Evolutionary conservation across 1,284 basidiomycete species (phyloP).

Genomic region (Exobasidium rhododendri): DNA sequence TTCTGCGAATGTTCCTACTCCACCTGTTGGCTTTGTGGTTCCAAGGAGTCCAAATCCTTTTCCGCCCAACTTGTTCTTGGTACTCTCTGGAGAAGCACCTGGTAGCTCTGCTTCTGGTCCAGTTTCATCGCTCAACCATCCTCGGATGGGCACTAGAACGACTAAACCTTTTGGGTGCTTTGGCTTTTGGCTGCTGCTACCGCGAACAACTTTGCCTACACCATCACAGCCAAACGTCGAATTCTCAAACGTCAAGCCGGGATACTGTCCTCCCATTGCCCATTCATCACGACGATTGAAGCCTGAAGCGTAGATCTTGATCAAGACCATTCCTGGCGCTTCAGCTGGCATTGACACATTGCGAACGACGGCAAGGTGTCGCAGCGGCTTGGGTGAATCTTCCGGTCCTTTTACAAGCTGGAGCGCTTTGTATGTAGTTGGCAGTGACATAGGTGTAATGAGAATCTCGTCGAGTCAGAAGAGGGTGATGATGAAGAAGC

Average conservation of each 20-base stretch:
- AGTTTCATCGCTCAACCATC: slow-evolving; percentile 70
- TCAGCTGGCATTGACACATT: slow-evolving; percentile 3
- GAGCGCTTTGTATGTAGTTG: not conserved
- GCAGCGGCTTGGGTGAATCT: slow-evolving; percentile 2
- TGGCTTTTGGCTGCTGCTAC: slow-evolving; percentile 7
- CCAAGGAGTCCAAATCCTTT: slow-evolving; percentile 49
- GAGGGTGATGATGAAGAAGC: no score
- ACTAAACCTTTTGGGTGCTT: slow-evolving; percentile 56
- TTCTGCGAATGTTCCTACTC: slow-evolving; percentile 69
- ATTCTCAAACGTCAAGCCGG: slow-evolving; percentile 67
- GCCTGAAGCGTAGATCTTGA: slow-evolving; percentile 61
- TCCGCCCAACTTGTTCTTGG: slow-evolving; percentile 26
- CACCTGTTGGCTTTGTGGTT: slow-evolving; percentile 31
- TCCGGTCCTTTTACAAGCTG: not conserved
- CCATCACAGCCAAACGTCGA: slow-evolving; percentile 68
- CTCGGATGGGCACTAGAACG: slow-evolving; percentile 71
- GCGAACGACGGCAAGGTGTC: slow-evolving; percentile 10
- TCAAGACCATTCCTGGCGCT: slow-evolving; percentile 5
- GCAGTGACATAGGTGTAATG: no score
- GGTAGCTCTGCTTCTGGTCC: slow-evolving; percentile 48
- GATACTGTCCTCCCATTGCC: slow-evolving; percentile 68
- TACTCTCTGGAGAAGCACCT: slow-evolving; percentile 24
- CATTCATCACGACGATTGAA: slow-evolving; percentile 81
- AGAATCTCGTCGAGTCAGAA: no score
- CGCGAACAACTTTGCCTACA: slow-evolving; percentile 60